Conservation (phyloP, 352 stramenopile genomes). For the Pythium periplocum region DNA sequence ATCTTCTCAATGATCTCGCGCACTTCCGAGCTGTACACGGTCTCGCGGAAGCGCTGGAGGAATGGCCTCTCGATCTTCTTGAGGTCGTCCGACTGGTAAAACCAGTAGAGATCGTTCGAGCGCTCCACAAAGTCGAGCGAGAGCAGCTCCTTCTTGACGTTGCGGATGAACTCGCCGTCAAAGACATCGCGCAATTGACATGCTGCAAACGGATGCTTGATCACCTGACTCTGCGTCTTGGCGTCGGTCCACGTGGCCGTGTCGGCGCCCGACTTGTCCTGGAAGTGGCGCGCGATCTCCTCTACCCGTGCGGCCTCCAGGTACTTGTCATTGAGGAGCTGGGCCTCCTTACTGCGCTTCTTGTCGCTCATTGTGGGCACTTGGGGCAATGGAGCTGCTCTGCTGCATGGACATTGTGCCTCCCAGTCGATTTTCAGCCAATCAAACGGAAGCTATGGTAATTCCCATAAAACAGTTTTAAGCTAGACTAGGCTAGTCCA, state of each 20-base stretch:
- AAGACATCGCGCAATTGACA: not conserved
- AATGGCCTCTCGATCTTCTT: not conserved
- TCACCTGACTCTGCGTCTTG: not conserved
- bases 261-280: not conserved
- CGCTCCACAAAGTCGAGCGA: slow-evolving; percentile 1
- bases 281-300: not conserved
- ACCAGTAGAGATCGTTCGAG: not conserved
- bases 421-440: too few relatives aligned
- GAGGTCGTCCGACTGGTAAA: not conserved
- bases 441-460: too few relatives aligned
- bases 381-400: too few relatives aligned
- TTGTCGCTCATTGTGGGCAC: not conserved
- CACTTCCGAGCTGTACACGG: not conserved
- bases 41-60: not conserved
- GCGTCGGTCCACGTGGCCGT: not conserved
- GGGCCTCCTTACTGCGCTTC: not conserved
- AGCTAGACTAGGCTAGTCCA: too few relatives aligned
- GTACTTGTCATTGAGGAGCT: not conserved
- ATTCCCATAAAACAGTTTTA: too few relatives aligned
- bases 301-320: not conserved
- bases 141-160: not conserved
- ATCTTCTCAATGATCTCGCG: not conserved
- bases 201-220: not conserved
- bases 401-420: too few relatives aligned
- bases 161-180: not conserved